These are phyloP conservation scores for Fusarium drepaniforme DNA, from an alignment of 2,329 filamentous ascomycete genomes.

Conservation along the genomic window DNA sequence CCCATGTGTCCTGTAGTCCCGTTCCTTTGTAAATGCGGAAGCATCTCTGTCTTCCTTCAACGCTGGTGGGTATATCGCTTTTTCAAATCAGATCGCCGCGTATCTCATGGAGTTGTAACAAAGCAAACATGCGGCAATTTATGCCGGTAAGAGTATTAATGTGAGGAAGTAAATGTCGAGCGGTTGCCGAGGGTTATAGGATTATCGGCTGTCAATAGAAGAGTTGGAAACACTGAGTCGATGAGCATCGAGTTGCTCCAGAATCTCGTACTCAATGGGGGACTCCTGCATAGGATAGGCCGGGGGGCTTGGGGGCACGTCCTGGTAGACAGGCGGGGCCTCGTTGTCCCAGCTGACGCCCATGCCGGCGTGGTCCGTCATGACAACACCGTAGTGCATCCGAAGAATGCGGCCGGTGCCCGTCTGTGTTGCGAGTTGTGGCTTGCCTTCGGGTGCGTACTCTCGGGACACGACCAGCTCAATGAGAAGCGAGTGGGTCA, in stretches of 20 bases:
- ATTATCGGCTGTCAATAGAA: constrained; percentile 32
- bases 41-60: constrained; percentile 41
- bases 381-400: constrained; percentile 87
- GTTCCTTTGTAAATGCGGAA: constrained; percentile 42
- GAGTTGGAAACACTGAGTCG: constrained; percentile 41
- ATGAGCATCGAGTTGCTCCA: constrained; percentile 50
- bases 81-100: constrained; percentile 44
- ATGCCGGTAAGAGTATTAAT: constrained; percentile 16
- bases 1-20: constrained; percentile 43
- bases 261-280: constrained; percentile 54
- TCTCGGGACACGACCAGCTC: constrained; percentile 97
- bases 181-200: background rate
- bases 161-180: constrained; percentile 10
- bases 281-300: constrained; percentile 64
- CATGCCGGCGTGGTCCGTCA: constrained; percentile 87
- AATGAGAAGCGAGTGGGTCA: constrained; percentile 87
- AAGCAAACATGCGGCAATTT: constrained; percentile 26
- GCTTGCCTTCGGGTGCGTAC: constrained; percentile 79
- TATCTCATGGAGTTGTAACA: constrained; percentile 40
- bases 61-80: constrained; percentile 46
- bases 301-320: constrained; percentile 89
- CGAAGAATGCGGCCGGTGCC: constrained; percentile 90
- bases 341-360: constrained; percentile 98
- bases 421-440: constrained; percentile 80
- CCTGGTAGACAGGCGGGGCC: constrained; percentile 91